Base-by-base conservation (phyloP, 2,329 filamentous ascomycete genomes). In the Sporothrix sp. region DNA sequence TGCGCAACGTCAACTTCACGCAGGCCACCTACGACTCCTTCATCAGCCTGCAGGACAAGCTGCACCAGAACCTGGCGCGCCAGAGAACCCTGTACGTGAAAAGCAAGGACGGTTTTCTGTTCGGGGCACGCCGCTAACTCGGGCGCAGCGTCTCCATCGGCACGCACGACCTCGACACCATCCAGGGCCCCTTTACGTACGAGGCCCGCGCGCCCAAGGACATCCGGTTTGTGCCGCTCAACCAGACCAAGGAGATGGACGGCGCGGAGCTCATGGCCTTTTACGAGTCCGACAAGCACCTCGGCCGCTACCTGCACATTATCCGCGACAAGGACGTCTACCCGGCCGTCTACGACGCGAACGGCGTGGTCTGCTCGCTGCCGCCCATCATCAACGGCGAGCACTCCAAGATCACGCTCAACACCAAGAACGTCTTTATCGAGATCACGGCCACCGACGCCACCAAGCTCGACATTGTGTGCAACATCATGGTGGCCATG, bases 361-460 rank as follows among this genome's bases (percentile, higher is more conserved):
- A 95, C 64, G 78, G 82, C 38, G 81, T 79, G 39, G 89, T 98
- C 32, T 91, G 93, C 70, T 97, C 91, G 7, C 76, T 98, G 61
- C 93, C 93, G 1, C 93, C 93, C 16, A 97, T 98, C 61, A 98
- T 98, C 75, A 98, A 98, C 71, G 82, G 90, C 61, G 81, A 98
- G 63, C 90, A 93, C 70, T 96, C 90, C 62, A 98, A 98, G 71
- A 98, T 98, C 65, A 88, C 83, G 7, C 71, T 94, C 39, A 72
- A 94, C 65, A 97, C 90, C 52, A 91, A 79, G 63, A 96, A 98
- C 62, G 81, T 98, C 62, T 87, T 98, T 68, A 94, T 98, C 66
- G 93, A 98, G 69, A 56, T 95, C 61, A 98, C 93, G 7, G 94
- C 90, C 36, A 91, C 89, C 36, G 93, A 98, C 66, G 83, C 85